Conservation (phyloP, 352 stramenopile genomes). For the Phytophthora foliorum region DNA sequence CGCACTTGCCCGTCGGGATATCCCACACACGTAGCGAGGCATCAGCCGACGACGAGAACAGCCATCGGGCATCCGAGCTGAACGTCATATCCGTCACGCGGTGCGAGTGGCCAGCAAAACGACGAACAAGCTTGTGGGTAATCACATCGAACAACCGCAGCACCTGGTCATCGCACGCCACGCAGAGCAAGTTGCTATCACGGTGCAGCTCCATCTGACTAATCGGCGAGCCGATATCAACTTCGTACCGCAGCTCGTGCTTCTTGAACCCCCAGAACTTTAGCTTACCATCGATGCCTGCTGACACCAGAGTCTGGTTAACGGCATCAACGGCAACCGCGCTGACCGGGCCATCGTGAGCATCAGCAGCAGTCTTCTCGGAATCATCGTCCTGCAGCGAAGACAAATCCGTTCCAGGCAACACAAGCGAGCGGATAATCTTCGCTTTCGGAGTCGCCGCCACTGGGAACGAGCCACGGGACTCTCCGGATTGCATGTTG, state of each 20-base stretch:
- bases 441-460: constrained; percentile 72
- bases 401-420: constrained; percentile 57
- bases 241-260: constrained; percentile 66
- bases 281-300: constrained; percentile 87
- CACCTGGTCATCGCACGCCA: constrained; percentile 91
- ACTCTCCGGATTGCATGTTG: constrained; percentile 96
- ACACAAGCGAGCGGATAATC: constrained; percentile 71
- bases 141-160: constrained; percentile 89
- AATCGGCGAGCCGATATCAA: constrained; percentile 85
- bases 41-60: constrained; percentile 90
- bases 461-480: constrained; percentile 92
- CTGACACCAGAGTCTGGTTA: constrained; percentile 85
- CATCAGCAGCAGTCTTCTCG: constrained; percentile 39
- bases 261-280: constrained; percentile 94
- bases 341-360: constrained; percentile 85
- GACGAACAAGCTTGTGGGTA: constrained; percentile 89
- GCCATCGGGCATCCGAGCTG: constrained; percentile 89
- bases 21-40: constrained; percentile 94
- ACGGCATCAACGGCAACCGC: constrained; percentile 90
- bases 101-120: constrained; percentile 86
- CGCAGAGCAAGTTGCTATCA: constrained; percentile 89
- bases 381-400: constrained; percentile 45
- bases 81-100: constrained; percentile 92
- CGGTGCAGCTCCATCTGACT: constrained; percentile 87
- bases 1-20: constrained; percentile 94